Percentiles rank a stretch among this genome's conserved stretches.
Conservation (phyloP, 306 rosid genomes). For the Quercus ilex region DNA sequence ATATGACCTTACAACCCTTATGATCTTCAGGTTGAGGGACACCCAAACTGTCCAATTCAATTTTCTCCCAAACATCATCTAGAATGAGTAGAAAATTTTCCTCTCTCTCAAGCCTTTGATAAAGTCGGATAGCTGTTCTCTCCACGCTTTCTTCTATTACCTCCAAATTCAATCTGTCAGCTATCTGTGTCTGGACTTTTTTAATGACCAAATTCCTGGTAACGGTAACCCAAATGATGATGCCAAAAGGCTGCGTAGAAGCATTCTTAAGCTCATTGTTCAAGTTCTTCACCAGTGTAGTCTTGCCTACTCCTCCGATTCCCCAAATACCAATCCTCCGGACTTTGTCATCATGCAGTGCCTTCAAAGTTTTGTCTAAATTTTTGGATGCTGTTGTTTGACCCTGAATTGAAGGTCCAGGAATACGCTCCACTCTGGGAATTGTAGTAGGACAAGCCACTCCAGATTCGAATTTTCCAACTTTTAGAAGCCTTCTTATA, state of each 20-base stretch:
- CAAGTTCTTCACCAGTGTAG: slow-evolving; percentile 14
- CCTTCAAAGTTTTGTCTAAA: background rate
- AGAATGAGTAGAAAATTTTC: background rate
- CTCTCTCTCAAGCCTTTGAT: slow-evolving; percentile 1
- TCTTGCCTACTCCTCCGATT: slow-evolving; percentile 21
- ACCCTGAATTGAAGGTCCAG: slow-evolving; percentile 7
- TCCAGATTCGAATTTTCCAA: background rate
- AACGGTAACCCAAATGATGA: slow-evolving; percentile 21
- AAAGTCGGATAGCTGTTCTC: background rate
- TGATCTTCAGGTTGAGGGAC: background rate
- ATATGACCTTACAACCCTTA: background rate
- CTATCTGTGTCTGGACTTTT: slow-evolving; percentile 8
- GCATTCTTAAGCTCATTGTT: slow-evolving; percentile 7
- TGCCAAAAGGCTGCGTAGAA: slow-evolving; percentile 10
- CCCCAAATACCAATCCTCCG: slow-evolving; percentile 22
- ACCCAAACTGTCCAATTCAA: background rate
- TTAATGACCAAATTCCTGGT: slow-evolving; percentile 8
- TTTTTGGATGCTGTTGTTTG: slow-evolving; percentile 6
- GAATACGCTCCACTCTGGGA: background rate
- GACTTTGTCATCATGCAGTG: background rate
- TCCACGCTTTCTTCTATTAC: slow-evolving; percentile 6
- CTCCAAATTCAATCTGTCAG: slow-evolving; percentile 9
- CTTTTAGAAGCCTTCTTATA: background rate
- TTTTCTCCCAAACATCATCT: background rate
- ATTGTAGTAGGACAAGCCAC: background rate